phyloP scores from a whole-genome alignment of 73 alveolate species.

The Paramecium biaurelia region DNA sequence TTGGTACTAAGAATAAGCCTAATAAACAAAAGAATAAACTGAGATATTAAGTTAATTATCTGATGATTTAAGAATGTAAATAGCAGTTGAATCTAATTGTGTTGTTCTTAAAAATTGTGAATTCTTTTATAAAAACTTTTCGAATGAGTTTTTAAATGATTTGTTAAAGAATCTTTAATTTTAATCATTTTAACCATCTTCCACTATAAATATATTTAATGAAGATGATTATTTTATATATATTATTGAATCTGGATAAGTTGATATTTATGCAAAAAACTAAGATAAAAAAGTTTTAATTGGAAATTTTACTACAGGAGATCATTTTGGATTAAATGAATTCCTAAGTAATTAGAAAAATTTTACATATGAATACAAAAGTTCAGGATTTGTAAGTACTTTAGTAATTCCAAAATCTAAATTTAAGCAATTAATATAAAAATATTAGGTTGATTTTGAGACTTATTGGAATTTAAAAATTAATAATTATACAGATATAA shows the following conservation, averaged over 20 bases:
- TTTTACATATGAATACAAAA: neutral
- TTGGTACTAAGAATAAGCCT: neutral
- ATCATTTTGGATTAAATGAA: constrained; percentile 24
- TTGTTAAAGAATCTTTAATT: neutral
- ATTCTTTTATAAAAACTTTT: neutral
- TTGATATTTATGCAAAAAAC: neutral
- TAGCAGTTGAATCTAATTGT: neutral
- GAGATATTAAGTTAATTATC: neutral
- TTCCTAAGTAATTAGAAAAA: neutral
- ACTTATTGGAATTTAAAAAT: neutral
- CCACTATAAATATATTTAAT: neutral
- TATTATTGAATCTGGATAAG: constrained; percentile 2
- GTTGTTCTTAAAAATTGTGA: neutral
- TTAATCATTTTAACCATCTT: constrained; percentile 3
- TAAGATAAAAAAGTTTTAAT: neutral
- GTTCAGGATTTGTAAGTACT: constrained; percentile 19
- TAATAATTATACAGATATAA: neutral
- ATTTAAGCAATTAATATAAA: neutral
- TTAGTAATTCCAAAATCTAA: neutral
- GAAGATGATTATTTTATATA: neutral
- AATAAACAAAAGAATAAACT: constrained; percentile 19
- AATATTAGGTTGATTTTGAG: constrained; percentile 7
- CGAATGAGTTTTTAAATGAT: neutral
- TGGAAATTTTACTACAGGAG: neutral
- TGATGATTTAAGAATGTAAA: neutral